phyloP scores from a whole-genome alignment of 164 flowering plant species.

The Stephania japonica region DNA sequence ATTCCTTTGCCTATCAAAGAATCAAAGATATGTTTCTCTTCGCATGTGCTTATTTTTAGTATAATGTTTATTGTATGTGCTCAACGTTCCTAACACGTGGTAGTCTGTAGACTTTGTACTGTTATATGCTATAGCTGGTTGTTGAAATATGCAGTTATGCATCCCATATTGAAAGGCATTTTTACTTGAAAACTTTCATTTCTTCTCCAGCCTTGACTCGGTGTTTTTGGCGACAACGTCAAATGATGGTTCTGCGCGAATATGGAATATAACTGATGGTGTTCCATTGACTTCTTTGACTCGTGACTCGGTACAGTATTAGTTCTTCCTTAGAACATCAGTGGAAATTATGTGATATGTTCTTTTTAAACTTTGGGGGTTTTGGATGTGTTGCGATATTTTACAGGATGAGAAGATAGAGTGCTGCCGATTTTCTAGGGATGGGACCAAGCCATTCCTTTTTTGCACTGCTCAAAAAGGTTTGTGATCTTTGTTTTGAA shows the following conservation, averaged over 20 bases:
- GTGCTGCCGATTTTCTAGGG: conserved; percentile 88
- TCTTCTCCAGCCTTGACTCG: conserved; percentile 66
- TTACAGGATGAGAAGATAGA: conserved; percentile 84
- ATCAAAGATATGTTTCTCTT: too few relatives aligned
- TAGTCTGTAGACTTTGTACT: background rate
- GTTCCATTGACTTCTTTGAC: conserved; percentile 61
- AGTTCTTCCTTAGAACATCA: background rate
- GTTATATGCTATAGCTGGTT: background rate
- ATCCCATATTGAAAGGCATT: background rate
- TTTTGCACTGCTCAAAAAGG: conserved; percentile 82
- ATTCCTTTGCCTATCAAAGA: background rate
- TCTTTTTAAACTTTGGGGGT: background rate
- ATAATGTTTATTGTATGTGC: background rate
- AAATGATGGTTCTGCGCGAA: conserved; percentile 83
- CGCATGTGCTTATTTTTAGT: background rate
- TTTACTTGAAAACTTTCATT: conserved; percentile 1
- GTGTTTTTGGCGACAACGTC: conserved; percentile 90
- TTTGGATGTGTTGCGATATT: background rate
- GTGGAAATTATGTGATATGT: background rate
- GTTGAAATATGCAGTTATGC: background rate
- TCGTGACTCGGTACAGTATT: conserved; percentile 51
- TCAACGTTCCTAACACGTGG: background rate
- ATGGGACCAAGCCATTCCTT: conserved; percentile 94
- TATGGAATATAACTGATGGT: conserved; percentile 85
- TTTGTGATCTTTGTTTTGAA: conserved; percentile 16